Evolutionary conservation across 352 stramenopile genomes (phyloP), one percentile per base, ranked within the genome.

Genomic region (Pythium dissimile): DNA sequence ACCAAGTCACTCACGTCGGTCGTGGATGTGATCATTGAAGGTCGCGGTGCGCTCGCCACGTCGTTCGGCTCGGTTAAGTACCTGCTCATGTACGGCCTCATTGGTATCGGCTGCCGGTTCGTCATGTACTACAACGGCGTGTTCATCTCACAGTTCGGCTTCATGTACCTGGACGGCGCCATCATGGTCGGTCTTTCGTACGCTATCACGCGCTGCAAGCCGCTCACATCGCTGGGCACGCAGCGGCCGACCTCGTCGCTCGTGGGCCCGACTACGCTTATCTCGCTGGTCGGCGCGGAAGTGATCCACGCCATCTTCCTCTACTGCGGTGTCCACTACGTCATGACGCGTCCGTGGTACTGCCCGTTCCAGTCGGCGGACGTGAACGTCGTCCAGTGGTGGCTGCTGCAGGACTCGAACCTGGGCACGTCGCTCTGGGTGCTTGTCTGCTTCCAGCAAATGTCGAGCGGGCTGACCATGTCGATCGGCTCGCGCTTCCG

Each of bases 21-120:
- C 27, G 64, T 89, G 6, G 85, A 95, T 59, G 60, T 97, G 30
- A 80, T 88, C 15, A 77, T 72, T 38, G 89, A 97, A 67, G 89
- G 89, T 30, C 80, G 88, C 4, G 95, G 86, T 73, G 82, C 82
- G 48, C 52, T 97, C 35, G 72, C 86, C 8, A 95, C 86, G 7
- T 90, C 86, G n/a, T 89, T 96, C 32, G 75, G 71, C 13, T 77
- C 70, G 13, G 80, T 96, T 59, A 96, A 95, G 63, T 95, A 92
- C 59, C 74, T 94, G 51, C 82, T 96, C 37, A 81, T 95, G 55
- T 96, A 96, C 62, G 89, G 89, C n/a, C 44, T 66, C 32, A 60
- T 66, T 27, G 80, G 84, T 43, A 88, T 88, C 37, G 79, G 87
- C 55, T 87, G 76, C 45, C 81, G 90, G 54, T 84, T 88, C 32